Conservation (phyloP, 75 land plant species). For the Cryptomeria japonica region DNA sequence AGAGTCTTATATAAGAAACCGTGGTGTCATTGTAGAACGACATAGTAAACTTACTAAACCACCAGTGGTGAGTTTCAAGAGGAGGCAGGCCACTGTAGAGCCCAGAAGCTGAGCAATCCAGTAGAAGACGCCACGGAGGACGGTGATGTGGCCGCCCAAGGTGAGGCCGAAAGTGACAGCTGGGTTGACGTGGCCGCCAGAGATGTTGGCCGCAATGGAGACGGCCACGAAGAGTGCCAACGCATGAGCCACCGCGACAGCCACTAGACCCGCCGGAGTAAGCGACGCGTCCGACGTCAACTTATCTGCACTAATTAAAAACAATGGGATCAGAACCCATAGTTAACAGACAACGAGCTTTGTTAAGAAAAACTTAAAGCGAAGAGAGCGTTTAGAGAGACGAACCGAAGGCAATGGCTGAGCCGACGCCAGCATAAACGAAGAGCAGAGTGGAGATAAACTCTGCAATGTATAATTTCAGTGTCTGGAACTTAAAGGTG, state of each 20-base stretch:
- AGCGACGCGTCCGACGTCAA: constrained; percentile 37
- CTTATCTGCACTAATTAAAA: constrained; percentile 39
- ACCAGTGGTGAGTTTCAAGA: constrained; percentile 47
- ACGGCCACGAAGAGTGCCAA: constrained; percentile 63
- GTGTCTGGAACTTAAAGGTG: neutral
- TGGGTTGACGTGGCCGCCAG: constrained; percentile 96
- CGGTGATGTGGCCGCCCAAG: constrained; percentile 67
- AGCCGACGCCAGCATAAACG: constrained; percentile 70
- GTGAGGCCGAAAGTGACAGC: constrained; percentile 86
- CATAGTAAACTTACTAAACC: constrained; percentile 46
- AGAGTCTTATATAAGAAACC: too few relatives aligned
- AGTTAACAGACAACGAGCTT: too few relatives aligned
- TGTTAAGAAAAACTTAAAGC: too few relatives aligned
- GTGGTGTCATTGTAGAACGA: too few relatives aligned
- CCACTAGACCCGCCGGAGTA: constrained; percentile 56
- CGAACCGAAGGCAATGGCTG: constrained; percentile 45
- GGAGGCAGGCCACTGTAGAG: constrained; percentile 57
- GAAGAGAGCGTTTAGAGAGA: neutral
- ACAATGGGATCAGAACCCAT: neutral
- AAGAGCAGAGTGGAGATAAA: constrained; percentile 67
- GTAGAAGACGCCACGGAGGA: constrained; percentile 65
- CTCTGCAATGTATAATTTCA: constrained; percentile 61
- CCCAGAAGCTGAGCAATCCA: constrained; percentile 86
- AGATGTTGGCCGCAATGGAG: constrained; percentile 46
- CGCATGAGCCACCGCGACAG: constrained; percentile 65